Base-by-base conservation (phyloP, 495 filamentous ascomycete genomes). In the Tuber melanosporum region DNA sequence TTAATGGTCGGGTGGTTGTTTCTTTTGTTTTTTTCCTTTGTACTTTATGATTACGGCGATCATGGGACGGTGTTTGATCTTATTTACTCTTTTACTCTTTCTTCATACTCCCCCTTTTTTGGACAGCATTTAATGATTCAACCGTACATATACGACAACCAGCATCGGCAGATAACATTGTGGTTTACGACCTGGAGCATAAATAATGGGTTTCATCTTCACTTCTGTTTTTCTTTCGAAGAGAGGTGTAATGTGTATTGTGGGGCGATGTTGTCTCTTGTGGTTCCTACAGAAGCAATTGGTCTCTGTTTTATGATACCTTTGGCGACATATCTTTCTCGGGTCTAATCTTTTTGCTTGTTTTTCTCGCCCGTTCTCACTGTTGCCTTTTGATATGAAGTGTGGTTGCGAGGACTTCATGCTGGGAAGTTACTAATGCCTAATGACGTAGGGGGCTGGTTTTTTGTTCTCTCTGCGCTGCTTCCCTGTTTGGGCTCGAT, bases 1-100 rank as follows among this genome's bases (percentile, higher is more conserved):
- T 66, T 66, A 36, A 17, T 66, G 57, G 57, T 26, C 26, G 8
- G 22, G 71, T 39, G 49, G 45, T 73, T 72, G 75, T 62, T 66
- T 52, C 39, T 73, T 49, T 45, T 42, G 9, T 41, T 74, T 74
- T 66, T 79, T 79, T 57, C 71, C 69, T 80, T 80, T 80, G 70
- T 80, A 80, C 26, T 71, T 80, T 74, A 80, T 75, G 77, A 80
- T 76, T 80, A 80, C 69, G 78, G 77, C 42, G 47, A 80, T 74
- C 46, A 80, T 73, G 78, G 62, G 43, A 76, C 36, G 73, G 77
- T 80, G 78, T 80, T 80, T 80, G 78, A 70, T 77, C 69, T 46
- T 72, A 73, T 75, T 74, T 66, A 62, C 8, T 70, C 72, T 62
- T 66, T 62, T 76, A 71, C 70, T 80, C 57, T 80, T 71, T 72